Base-by-base conservation (phyloP, 163 green algal species). In the Trebouxia gelatinosa region DNA sequence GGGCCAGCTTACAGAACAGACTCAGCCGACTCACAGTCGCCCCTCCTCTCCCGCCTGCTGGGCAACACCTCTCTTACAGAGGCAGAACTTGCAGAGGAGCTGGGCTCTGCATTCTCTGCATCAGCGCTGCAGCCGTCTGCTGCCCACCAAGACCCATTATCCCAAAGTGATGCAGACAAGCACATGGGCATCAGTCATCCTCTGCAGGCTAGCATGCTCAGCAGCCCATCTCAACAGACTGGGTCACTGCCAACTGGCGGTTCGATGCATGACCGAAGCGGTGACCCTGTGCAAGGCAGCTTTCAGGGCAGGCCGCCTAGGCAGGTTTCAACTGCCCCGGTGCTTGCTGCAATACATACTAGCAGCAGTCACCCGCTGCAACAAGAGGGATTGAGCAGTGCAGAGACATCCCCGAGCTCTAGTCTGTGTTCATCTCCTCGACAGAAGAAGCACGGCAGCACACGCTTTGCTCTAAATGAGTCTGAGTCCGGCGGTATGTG, bases 321-420 rank as follows among this genome's bases (percentile, higher is more conserved):
- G n/a, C n/a, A 28, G 4, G 16, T 35, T 35, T 4, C 68, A 26
- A 28, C 28, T 32, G 16, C 40, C 23, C 68, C 68, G 31, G 28
- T 58, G 31, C n/a, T 76, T 28, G 68, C 40, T 31, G 68, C 61
- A n/a, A 76, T 76, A 32, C 68, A 59, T 2, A 76, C 68, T 17
- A 76, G 68, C 68, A 76, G 68, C 43, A 76, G 68, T 28, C 68
- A 76, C 29, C 3, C 64, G 16, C 64, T 72, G 23, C 51, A 34
- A 26, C 64, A 35, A 37, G 35, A 31, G 6, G n/a, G n/a, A 34
- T 23, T 5, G 3, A 7, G 64, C 37, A 7, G 6, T 50, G 19
- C 35, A 62, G 31, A 62, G 35, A 37, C 64, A 16, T 31, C 21
- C 32, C 17, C 35, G 37, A n/a, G n/a, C n/a, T n/a, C n/a, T n/a